A percentile compares a stretch with the other conserved stretches of the same genome.
Evolutionary conservation across 2,329 filamentous ascomycete genomes (phyloP).

Genomic region (Ceratocystis papillata): DNA sequence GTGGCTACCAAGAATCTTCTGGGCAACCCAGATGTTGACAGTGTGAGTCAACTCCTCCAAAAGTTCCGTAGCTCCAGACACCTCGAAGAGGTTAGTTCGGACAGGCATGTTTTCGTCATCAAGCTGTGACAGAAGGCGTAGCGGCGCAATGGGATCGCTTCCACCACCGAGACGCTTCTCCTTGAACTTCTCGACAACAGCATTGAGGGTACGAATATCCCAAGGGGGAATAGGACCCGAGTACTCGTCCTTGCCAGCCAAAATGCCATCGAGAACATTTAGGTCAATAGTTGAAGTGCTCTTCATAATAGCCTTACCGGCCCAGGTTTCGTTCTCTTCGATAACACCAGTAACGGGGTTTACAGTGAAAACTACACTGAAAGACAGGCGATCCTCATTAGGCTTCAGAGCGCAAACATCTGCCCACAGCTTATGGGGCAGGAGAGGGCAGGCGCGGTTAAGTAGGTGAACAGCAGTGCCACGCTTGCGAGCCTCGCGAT

Average conservation of each 20-base stretch:
- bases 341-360: slow-evolving; percentile 68
- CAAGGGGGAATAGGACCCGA: slow-evolving; percentile 46
- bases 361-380: slow-evolving; percentile 88
- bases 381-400: slow-evolving; percentile 77
- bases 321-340: slow-evolving; percentile 79
- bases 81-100: slow-evolving; percentile 91
- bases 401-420: slow-evolving; percentile 82
- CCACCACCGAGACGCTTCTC: slow-evolving; percentile 75
- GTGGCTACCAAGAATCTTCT: slow-evolving; percentile 65
- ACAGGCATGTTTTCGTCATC: slow-evolving; percentile 98
- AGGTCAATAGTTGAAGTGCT: slow-evolving; percentile 78
- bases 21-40: slow-evolving; percentile 78
- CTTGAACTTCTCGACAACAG: slow-evolving; percentile 79
- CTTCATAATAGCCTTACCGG: slow-evolving; percentile 88
- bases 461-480: slow-evolving; percentile 92
- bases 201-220: slow-evolving; percentile 69
- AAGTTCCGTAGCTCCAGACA: slow-evolving; percentile 76
- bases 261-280: slow-evolving; percentile 71
- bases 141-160: slow-evolving; percentile 66
- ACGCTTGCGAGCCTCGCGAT: slow-evolving; percentile 95
- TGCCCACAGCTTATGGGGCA: slow-evolving; percentile 72
- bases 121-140: slow-evolving; percentile 82
- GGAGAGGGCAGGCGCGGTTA: slow-evolving; percentile 76
- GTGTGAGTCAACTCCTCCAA: slow-evolving; percentile 94
- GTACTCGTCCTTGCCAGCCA: slow-evolving; percentile 56